Evolutionary conservation across 2,329 filamentous ascomycete species (phyloP), one percentile per base, ranked within the genome.

Genomic region (Leptographium procerum): DNA sequence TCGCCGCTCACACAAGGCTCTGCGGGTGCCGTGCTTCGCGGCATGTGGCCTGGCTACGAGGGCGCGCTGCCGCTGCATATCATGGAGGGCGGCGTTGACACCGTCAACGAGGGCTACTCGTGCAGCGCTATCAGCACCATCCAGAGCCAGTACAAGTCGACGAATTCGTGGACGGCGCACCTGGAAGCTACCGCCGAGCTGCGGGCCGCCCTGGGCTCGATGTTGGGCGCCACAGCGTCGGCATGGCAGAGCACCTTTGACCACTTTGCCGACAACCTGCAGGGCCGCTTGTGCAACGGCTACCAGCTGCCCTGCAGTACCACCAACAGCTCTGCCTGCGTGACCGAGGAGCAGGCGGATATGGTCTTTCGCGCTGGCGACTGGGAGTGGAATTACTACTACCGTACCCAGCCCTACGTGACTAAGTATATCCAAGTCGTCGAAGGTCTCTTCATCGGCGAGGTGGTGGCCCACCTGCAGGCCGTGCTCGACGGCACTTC

Each of bases 351-450:
- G 40, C 57, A 58, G 57, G 57, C 51, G n/a, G 31, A 55, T 7
- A 55, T 31, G 24, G 57, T 58, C 40, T 58, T 58, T 43, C 57
- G 57, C 6, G 57, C 57, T 31, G 57, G 57, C 19, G 57, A 58
- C 57, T 58, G 57, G 57, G 52, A 55, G 57, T 58, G 57, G 57
- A 58, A 55, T 52, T 58, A 58, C 52, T 58, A 29, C 26, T 58
- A 34, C 19, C 51, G 36, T 19, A 45, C 40, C 31, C 29, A 48
- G n/a, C 28, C 40, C 14, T 16, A 50, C 31, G 31, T 28, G 19
- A n/a, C 22, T 14, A 11, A 14, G 52, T 53, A 55, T 43, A 58
- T 58, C n/a, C 52, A 55, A 43, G 8, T 43, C 5, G 52, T 55
- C 24, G 43, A 50, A 31, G 57, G 57, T 40, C 57, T 58, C 22